Percentiles rank a stretch among this genome's conserved stretches.
Conservation (phyloP, 306 rosid species). For the Dryas alaskensis region DNA sequence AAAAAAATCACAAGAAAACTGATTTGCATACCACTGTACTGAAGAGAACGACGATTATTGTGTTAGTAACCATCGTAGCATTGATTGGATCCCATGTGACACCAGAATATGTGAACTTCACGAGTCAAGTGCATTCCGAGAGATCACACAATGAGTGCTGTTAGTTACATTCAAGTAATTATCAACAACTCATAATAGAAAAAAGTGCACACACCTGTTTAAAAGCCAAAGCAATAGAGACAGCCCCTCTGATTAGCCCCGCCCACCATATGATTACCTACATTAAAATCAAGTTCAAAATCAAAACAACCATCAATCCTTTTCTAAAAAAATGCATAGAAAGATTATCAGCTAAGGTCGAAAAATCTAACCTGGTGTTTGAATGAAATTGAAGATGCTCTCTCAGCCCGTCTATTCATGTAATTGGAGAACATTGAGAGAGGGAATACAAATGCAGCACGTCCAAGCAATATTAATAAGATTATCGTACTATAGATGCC, state of each 20-base stretch:
- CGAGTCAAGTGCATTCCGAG: conserved; percentile 13
- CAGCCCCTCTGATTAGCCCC: conserved; percentile 91
- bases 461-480: conserved; percentile 61
- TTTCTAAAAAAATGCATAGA: not conserved
- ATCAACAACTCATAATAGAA: not conserved
- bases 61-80: conserved; percentile 79
- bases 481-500: conserved; percentile 54
- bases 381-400: conserved; percentile 48
- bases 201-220: conserved; percentile 48
- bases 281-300: not conserved
- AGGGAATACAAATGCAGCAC: conserved; percentile 87
- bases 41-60: conserved; percentile 79
- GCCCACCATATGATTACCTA: conserved; percentile 95
- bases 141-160: not conserved
- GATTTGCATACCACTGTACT: conserved; percentile 62
- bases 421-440: conserved; percentile 67
- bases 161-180: not conserved
- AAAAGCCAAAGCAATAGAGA: conserved; percentile 91
- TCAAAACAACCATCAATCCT: not conserved
- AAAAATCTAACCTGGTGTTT: conserved; percentile 56
- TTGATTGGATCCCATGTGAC: conserved; percentile 67
- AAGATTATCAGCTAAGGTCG: not conserved
- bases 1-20: not conserved
- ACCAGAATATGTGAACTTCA: conserved; percentile 81
- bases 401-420: conserved; percentile 43